These are phyloP conservation scores for Cladophialophora carrionii DNA, from an alignment of 2,329 filamentous ascomycete genomes.

Conservation along the genomic window DNA sequence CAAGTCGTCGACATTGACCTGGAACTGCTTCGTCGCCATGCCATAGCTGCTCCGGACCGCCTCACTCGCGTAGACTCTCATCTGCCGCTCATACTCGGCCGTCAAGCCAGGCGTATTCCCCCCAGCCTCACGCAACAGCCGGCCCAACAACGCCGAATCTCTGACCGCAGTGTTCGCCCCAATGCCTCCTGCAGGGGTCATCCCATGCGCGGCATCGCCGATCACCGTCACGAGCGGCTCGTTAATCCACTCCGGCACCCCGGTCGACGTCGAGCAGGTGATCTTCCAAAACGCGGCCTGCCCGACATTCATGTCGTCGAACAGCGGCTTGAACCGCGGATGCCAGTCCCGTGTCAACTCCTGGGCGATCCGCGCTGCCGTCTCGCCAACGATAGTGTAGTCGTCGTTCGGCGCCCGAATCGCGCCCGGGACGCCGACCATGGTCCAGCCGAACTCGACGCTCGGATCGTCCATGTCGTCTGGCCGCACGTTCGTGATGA, in stretches of 20 bases:
- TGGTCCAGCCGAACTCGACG: constrained; percentile 66
- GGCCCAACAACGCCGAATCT: constrained; percentile 49
- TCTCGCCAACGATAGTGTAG: constrained; percentile 60
- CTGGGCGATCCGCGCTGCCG: constrained; percentile 36
- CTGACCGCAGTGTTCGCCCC: constrained; percentile 53
- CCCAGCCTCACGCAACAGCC: constrained; percentile 56
- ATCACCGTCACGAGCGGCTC: constrained; percentile 47
- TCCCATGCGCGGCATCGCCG: constrained; percentile 52
- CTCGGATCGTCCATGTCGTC: constrained; percentile 62
- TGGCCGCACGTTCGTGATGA: constrained; percentile 67
- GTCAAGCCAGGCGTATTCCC: constrained; percentile 51
- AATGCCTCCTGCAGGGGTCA: constrained; percentile 53
- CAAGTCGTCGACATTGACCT: constrained; percentile 53
- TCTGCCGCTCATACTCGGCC: constrained; percentile 46
- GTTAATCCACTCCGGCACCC: constrained; percentile 43
- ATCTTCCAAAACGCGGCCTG: constrained; percentile 44
- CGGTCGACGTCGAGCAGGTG: constrained; percentile 42
- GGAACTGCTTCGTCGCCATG: constrained; percentile 51
- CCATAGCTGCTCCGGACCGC: constrained; percentile 61
- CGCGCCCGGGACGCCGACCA: constrained; percentile 61
- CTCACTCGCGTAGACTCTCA: constrained; percentile 58
- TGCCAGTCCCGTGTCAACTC: constrained; percentile 40
- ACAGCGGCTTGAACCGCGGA: constrained; percentile 36
- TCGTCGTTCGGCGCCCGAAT: constrained; percentile 64
- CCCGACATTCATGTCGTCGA: constrained; percentile 40